These are phyloP conservation scores for Penicillium thymicola DNA, from an alignment of 2,329 filamentous ascomycete species.

Conservation along the genomic window DNA sequence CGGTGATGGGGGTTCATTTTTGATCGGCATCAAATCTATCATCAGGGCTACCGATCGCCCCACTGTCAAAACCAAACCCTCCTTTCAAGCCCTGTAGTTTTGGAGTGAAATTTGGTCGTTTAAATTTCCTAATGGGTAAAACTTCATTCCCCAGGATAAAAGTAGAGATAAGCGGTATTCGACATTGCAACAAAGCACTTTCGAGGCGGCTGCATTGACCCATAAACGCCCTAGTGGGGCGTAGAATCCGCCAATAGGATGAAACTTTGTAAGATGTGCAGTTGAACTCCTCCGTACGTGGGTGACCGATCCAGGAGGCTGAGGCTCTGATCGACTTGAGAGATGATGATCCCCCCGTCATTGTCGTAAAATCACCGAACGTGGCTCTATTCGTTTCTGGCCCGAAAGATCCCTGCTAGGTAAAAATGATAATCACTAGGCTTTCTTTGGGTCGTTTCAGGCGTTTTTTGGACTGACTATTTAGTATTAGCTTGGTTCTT, in stretches of 20 bases:
- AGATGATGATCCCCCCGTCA: not conserved
- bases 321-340: constrained; percentile 8
- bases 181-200: not conserved
- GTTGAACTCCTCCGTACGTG: not conserved
- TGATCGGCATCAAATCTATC: constrained; percentile 3
- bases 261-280: not conserved
- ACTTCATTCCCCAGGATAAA: not conserved
- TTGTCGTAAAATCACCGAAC: not conserved
- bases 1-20: not conserved
- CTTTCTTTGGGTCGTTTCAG: constrained; percentile 1
- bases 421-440: not conserved
- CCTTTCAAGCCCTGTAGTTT: not conserved
- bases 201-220: not conserved
- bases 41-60: not conserved
- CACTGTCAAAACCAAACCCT: not conserved
- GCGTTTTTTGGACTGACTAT: not conserved
- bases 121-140: not conserved
- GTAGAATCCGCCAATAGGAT: not conserved
- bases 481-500: not conserved
- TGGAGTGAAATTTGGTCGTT: not conserved
- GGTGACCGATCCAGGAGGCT: not conserved
- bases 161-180: not conserved
- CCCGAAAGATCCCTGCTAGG: not conserved
- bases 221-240: not conserved
- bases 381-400: not conserved